A percentile compares a stretch with the other conserved stretches of the same genome.
Conservation (phyloP, 148 eudicot genomes). For the Nyssa sinensis region DNA sequence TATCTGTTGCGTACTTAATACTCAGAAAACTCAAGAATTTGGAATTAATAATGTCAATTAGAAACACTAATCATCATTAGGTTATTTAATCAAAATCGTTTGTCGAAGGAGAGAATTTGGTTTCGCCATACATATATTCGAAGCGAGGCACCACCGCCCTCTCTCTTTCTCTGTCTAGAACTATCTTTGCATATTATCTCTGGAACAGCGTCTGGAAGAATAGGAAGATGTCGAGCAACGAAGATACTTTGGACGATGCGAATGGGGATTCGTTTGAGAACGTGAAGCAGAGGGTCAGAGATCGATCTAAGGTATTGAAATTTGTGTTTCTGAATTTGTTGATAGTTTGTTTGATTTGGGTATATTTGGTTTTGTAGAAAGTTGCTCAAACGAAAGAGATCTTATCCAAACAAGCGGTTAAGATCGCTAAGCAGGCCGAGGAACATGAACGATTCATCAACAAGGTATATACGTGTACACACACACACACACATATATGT, state of each 20-base stretch:
- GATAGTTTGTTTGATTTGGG: conserved; percentile 11
- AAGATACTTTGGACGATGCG: conserved; percentile 46
- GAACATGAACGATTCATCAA: conserved; percentile 90
- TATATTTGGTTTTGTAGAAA: conserved; percentile 42
- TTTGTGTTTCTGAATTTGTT: conserved; percentile 5
- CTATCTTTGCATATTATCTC: background rate
- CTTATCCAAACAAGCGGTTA: conserved; percentile 74
- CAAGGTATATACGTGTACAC: conserved; percentile 42
- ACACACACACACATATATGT: background rate
- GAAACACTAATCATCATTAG: too few species aligned
- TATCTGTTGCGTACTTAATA: too few species aligned
- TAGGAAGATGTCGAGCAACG: conserved; percentile 50
- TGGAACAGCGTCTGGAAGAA: background rate
- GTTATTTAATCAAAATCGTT: too few species aligned
- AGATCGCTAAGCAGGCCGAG: conserved; percentile 89
- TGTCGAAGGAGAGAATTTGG: too few species aligned
- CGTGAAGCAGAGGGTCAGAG: conserved; percentile 47
- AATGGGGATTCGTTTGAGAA: conserved; percentile 52
- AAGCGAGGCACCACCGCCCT: background rate
- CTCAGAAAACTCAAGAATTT: too few species aligned
- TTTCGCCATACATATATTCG: background rate
- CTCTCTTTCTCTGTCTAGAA: conserved; percentile 10
- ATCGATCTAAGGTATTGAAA: conserved; percentile 58
- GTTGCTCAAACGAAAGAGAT: conserved; percentile 79
- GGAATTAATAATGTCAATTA: too few species aligned